A percentile compares a stretch with the other conserved stretches of the same genome.
Evolutionary conservation across 2,329 filamentous ascomycete genomes (phyloP).

Genomic region (Penicillium sp.): DNA sequence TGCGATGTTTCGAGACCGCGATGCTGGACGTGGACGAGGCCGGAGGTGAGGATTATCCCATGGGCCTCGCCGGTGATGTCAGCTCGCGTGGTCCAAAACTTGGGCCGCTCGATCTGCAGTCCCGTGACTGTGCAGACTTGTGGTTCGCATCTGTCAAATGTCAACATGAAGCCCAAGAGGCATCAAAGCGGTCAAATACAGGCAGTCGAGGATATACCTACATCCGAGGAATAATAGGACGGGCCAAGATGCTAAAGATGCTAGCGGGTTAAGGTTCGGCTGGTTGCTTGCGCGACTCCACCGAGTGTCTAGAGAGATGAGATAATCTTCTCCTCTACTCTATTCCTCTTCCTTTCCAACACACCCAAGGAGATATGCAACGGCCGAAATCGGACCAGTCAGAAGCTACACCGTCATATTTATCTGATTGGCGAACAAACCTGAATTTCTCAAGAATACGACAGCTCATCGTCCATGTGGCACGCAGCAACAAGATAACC

Average conservation of each 20-base stretch:
- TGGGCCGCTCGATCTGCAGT: slow-evolving; percentile 9
- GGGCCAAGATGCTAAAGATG: background rate
- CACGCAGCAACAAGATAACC: slow-evolving; percentile 1
- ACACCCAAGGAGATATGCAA: too few relatives aligned
- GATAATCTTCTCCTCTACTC: too few relatives aligned
- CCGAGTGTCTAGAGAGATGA: background rate
- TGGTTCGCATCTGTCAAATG: slow-evolving; percentile 1
- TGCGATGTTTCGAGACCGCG: background rate
- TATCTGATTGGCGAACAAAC: background rate
- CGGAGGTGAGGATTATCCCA: background rate
- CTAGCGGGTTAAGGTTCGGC: background rate
- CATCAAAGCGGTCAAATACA: too few relatives aligned
- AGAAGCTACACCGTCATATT: background rate
- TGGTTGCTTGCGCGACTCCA: background rate
- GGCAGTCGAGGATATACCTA: too few relatives aligned
- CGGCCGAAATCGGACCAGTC: background rate
- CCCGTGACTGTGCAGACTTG: slow-evolving; percentile 19
- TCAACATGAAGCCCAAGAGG: background rate
- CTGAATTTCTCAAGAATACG: background rate
- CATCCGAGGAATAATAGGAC: background rate
- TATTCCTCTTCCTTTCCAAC: too few relatives aligned
- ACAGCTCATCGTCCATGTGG: background rate
- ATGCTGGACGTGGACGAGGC: background rate
- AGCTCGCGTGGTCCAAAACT: slow-evolving; percentile 9
- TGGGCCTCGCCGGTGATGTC: slow-evolving; percentile 16